These are phyloP conservation scores for Rhinocladiella mackenziei DNA, from an alignment of 2,329 filamentous ascomycete genomes.

Conservation along the genomic window DNA sequence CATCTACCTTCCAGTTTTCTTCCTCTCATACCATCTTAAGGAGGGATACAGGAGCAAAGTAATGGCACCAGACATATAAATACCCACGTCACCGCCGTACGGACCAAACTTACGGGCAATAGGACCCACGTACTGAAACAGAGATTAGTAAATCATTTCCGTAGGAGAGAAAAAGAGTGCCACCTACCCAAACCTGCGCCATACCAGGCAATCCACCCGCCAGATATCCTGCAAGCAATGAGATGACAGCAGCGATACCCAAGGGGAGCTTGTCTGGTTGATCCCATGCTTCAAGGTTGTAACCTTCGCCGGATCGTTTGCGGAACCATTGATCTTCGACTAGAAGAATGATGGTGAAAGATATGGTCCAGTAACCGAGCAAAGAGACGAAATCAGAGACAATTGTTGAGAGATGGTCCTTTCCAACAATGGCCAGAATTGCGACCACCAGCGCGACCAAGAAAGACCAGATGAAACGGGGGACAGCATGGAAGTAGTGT, in stretches of 20 bases:
- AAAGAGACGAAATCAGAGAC: conserved; percentile 46
- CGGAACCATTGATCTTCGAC: conserved; percentile 46
- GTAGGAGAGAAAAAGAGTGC: conserved; percentile 1
- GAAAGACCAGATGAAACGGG: conserved; percentile 49
- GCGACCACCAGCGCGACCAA: conserved; percentile 44
- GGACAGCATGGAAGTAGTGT: conserved; percentile 42
- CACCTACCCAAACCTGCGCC: conserved; percentile 58
- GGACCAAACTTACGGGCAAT: conserved; percentile 55
- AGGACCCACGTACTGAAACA: conserved; percentile 60
- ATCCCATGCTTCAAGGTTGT: conserved; percentile 47
- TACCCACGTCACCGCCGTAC: conserved; percentile 55
- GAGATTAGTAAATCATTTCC: no score
- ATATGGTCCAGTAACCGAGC: conserved; percentile 47
- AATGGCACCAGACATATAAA: conserved; percentile 64
- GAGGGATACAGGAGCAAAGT: conserved; percentile 53
- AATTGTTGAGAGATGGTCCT: conserved; percentile 41
- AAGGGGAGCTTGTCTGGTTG: conserved; percentile 41
- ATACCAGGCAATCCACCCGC: conserved; percentile 67
- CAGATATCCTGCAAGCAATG: conserved; percentile 36
- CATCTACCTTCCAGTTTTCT: conserved; percentile 31
- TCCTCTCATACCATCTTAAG: conserved; percentile 51
- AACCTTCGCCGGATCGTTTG: conserved; percentile 37
- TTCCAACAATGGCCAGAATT: conserved; percentile 43
- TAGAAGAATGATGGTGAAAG: conserved; percentile 46
- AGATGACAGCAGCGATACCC: conserved; percentile 32